Evolutionary conservation across 805 yeast species (phyloP).

Genomic region (Saccharomyces paradoxus): DNA sequence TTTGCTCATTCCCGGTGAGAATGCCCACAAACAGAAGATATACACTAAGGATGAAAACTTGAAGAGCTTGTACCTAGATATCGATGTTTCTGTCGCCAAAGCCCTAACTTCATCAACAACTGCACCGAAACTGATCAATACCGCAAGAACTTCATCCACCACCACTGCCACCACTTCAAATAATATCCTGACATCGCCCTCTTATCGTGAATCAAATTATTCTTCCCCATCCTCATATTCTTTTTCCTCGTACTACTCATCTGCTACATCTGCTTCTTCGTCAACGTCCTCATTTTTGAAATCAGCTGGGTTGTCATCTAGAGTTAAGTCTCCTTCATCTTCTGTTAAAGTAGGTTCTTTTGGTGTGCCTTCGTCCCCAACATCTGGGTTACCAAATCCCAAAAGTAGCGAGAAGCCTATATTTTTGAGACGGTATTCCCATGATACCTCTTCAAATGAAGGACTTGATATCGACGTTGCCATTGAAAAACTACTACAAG

Average conservation of each 20-base stretch:
- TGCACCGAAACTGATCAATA: background rate
- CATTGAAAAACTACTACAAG: conserved; percentile 49
- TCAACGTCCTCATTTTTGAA: conserved; percentile 4
- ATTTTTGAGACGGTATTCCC: conserved; percentile 25
- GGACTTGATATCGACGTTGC: conserved; percentile 50
- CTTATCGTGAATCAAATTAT: background rate
- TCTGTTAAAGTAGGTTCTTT: conserved; percentile 4
- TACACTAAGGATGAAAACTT: background rate
- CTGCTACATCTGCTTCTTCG: conserved; percentile 4
- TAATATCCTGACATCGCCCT: conserved; percentile 2
- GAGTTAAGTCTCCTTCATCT: background rate
- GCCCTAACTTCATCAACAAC: conserved; percentile 19
- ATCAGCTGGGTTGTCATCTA: background rate
- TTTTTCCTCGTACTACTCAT: conserved; percentile 3
- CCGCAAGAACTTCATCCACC: background rate
- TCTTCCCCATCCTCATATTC: conserved; percentile 2
- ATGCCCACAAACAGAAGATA: background rate
- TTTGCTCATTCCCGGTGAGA: background rate
- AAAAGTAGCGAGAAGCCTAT: conserved; percentile 12
- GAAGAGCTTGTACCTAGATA: conserved; percentile 20
- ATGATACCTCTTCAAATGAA: conserved; percentile 22
- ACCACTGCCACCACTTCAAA: conserved; percentile 1
- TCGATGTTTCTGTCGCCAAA: conserved; percentile 30
- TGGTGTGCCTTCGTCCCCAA: conserved; percentile 1
- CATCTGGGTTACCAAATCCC: conserved; percentile 13